Conservation (phyloP, 2,329 filamentous ascomycete species). For the Talaromyces sp. region DNA sequence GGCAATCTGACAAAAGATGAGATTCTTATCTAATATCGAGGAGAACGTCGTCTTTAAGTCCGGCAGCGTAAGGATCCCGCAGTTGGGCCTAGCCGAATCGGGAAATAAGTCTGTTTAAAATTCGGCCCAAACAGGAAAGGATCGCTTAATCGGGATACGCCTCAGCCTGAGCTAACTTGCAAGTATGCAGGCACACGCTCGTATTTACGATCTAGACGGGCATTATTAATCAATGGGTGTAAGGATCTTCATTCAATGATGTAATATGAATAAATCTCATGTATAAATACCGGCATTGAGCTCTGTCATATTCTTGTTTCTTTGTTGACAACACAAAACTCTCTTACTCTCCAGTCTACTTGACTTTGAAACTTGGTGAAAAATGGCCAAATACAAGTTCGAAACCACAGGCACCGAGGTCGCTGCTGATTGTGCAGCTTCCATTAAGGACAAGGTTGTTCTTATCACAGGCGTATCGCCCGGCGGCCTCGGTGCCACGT, state of each 20-base stretch:
- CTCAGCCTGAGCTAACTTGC: neutral
- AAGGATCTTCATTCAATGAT: neutral
- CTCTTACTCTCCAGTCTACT: neutral
- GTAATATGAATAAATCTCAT: neutral
- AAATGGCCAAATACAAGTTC: constrained; percentile 3
- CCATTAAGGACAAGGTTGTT: constrained; percentile 26
- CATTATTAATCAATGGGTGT: neutral
- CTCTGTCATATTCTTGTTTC: neutral
- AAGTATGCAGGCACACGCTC: neutral
- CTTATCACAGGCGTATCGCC: constrained; percentile 39
- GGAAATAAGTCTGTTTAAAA: neutral
- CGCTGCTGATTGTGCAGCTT: constrained; percentile 13
- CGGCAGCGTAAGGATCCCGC: neutral
- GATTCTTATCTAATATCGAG: neutral
- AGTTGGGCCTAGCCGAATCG: neutral
- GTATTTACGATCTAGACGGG: neutral
- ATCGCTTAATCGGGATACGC: neutral
- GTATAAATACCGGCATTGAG: neutral
- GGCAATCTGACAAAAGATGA: neutral
- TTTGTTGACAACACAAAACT: neutral
- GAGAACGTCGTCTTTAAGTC: neutral
- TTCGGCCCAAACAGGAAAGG: neutral
- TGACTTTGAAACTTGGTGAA: neutral
- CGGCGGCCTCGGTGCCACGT: constrained; percentile 31
- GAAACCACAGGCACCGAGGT: constrained; percentile 16